phyloP scores from a whole-genome alignment of 2,329 filamentous ascomycete species.

The Trichophyton mentagrophytes region DNA sequence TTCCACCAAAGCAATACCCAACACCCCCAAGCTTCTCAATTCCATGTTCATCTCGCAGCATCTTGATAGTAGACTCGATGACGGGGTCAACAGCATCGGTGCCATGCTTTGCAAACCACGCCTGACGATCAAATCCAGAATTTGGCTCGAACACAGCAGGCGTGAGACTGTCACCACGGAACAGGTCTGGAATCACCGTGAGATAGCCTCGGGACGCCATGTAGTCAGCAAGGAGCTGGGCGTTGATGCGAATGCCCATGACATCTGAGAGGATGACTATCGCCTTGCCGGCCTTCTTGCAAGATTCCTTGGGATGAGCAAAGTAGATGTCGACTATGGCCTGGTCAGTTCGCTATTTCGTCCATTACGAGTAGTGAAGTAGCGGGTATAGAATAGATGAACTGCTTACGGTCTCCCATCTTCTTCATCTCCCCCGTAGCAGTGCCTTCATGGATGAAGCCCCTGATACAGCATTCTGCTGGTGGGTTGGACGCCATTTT shows the following conservation, averaged over 20 bases:
- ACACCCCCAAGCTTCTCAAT: conserved; percentile 46
- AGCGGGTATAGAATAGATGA: background rate
- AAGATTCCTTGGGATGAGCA: conserved; percentile 37
- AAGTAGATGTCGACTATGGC: conserved; percentile 44
- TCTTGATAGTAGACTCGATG: conserved; percentile 39
- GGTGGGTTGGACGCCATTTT: conserved; percentile 42
- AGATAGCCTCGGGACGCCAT: conserved; percentile 62
- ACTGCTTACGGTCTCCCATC: conserved; percentile 32
- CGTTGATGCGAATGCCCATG: conserved; percentile 47
- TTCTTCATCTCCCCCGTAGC: conserved; percentile 37
- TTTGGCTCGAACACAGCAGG: conserved; percentile 33
- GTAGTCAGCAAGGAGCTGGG: conserved; percentile 58
- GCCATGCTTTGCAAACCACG: conserved; percentile 38
- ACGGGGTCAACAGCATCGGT: conserved; percentile 40
- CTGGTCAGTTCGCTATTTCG: background rate
- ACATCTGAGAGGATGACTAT: conserved; percentile 47
- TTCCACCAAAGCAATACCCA: conserved; percentile 66
- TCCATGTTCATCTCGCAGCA: conserved; percentile 40
- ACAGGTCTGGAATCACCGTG: conserved; percentile 56
- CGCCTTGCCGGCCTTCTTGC: conserved; percentile 39
- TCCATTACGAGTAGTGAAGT: too few species aligned
- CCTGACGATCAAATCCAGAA: conserved; percentile 28
- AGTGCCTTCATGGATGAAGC: conserved; percentile 41
- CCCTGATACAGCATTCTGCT: conserved; percentile 35
- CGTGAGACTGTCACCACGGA: conserved; percentile 52